Conservation (phyloP, 495 filamentous ascomycete genomes). For the Paragyromitra xinjiangensis region DNA sequence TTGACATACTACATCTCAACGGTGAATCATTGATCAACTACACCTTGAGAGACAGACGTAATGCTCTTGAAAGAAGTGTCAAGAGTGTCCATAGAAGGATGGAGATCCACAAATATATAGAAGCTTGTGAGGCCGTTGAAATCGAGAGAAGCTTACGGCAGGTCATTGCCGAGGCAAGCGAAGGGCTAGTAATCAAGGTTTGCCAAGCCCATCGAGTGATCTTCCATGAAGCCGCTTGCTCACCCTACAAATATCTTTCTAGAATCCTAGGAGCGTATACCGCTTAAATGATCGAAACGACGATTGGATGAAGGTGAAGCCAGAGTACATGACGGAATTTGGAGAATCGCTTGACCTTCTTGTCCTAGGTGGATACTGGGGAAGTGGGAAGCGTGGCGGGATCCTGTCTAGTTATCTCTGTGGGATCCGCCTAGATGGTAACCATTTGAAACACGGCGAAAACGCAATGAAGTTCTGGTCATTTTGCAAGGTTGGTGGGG, state of each 20-base stretch:
- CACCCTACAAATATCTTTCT: not conserved
- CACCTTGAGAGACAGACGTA: constrained; percentile 80
- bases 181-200: constrained; percentile 86
- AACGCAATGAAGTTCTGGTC: constrained; percentile 70
- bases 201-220: not conserved
- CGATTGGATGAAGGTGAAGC: constrained; percentile 99
- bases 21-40: constrained; percentile 79
- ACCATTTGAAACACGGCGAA: constrained; percentile 62
- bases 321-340: constrained; percentile 97
- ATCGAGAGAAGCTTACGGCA: constrained; percentile 81
- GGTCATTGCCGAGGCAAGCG: constrained; percentile 86
- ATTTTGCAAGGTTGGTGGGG: constrained; percentile 96
- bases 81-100: constrained; percentile 74
- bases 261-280: constrained; percentile 85
- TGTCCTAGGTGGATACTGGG: constrained; percentile 92
- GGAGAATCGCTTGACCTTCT: constrained; percentile 91
- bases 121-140: constrained; percentile 71
- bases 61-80: constrained; percentile 74
- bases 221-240: not conserved
- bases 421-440: constrained; percentile 78
- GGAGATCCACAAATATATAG: constrained; percentile 80
- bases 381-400: constrained; percentile 84
- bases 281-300: constrained; percentile 90
- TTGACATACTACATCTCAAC: constrained; percentile 92
- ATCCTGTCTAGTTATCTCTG: constrained; percentile 85